A percentile compares a stretch with the other conserved stretches of the same genome.
Evolutionary conservation across 441 rosid species (phyloP).

Genomic region (Erodium texanum): DNA sequence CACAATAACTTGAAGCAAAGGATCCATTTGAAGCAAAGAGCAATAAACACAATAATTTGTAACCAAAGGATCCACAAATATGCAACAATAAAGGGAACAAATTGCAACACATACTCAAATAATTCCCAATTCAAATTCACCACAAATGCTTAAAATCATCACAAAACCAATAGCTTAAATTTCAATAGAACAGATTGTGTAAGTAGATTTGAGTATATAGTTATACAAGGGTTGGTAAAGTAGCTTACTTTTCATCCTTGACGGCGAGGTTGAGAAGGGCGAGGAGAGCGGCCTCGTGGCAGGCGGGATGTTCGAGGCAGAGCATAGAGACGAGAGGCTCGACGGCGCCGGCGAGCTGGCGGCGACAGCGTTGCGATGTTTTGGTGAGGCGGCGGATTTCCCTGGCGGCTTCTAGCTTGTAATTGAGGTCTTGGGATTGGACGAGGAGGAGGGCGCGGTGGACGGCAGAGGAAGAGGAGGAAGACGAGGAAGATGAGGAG

Average conservation of each 20-base stretch:
- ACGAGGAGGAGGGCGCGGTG: constrained; percentile 42
- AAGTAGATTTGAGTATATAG: too few relatives aligned
- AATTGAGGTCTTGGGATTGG: constrained; percentile 39
- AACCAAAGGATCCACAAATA: background rate
- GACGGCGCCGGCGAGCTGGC: constrained; percentile 56
- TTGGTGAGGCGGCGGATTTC: constrained; percentile 91
- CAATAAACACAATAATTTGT: background rate
- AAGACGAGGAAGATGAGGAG: too few relatives aligned
- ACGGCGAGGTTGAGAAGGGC: constrained; percentile 96
- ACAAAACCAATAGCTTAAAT: background rate
- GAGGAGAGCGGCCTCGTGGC: constrained; percentile 60
- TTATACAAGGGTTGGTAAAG: background rate
- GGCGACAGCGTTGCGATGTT: constrained; percentile 73
- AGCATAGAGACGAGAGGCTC: constrained; percentile 78
- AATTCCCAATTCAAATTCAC: too few relatives aligned
- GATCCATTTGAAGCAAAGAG: background rate
- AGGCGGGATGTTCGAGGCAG: constrained; percentile 32
- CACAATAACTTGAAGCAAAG: background rate
- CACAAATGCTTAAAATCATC: background rate
- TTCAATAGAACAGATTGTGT: background rate
- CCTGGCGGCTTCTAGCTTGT: constrained; percentile 60
- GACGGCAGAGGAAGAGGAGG: constrained; percentile 23
- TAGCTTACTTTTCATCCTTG: constrained; percentile 70
- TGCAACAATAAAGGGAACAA: background rate
- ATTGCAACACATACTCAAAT: background rate